Conservation (phyloP, 805 yeast genomes). For the Yamadazyma philogaea region DNA sequence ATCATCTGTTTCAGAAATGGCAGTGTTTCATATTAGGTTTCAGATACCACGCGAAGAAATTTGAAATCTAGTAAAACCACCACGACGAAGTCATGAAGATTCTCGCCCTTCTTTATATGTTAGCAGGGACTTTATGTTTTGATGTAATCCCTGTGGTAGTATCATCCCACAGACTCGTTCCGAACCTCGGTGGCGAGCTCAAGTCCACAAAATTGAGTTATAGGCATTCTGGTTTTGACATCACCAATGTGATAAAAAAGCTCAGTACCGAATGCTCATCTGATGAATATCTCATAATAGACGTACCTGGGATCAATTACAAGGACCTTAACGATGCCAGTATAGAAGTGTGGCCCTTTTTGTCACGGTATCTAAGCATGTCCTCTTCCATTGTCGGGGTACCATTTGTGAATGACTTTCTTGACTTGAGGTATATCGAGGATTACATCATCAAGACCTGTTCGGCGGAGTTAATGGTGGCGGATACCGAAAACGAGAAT, state of each 20-base stretch:
- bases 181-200: slow-evolving; percentile 24
- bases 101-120: slow-evolving; percentile 1
- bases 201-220: slow-evolving; percentile 15
- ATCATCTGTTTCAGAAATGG: not conserved
- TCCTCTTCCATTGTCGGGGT: slow-evolving; percentile 62
- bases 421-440: slow-evolving; percentile 45
- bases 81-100: not conserved
- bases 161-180: slow-evolving; percentile 40
- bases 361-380: slow-evolving; percentile 49
- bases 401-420: slow-evolving; percentile 44
- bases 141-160: slow-evolving; percentile 32
- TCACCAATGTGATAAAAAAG: slow-evolving; percentile 33
- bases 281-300: slow-evolving; percentile 35
- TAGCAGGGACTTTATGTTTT: slow-evolving; percentile 1
- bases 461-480: slow-evolving; percentile 46
- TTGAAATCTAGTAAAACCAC: not conserved
- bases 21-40: not conserved
- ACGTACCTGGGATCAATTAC: slow-evolving; percentile 37
- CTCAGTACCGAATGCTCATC: slow-evolving; percentile 38
- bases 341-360: slow-evolving; percentile 43
- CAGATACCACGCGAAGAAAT: not conserved
- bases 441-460: slow-evolving; percentile 47
- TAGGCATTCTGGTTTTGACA: slow-evolving; percentile 23
- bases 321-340: slow-evolving; percentile 26
- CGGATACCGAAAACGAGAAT: slow-evolving; percentile 29